Conservation (phyloP, 2,329 filamentous ascomycete species). For the Fusarium sp. region DNA sequence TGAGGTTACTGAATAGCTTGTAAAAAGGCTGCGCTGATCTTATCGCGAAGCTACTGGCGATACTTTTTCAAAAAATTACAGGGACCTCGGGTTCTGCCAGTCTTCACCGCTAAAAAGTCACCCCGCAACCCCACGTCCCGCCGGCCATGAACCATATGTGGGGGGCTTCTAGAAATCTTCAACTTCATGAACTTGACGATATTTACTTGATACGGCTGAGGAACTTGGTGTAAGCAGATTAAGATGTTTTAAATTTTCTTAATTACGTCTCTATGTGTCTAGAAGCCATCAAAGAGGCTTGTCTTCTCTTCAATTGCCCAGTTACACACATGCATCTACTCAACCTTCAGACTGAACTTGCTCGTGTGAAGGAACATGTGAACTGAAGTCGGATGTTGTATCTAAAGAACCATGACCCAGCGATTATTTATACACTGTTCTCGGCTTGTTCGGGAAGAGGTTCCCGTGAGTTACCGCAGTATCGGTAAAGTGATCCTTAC, state of each 20-base stretch:
- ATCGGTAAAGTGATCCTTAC: background rate
- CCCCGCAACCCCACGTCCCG: slow-evolving; percentile 32
- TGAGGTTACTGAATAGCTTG: slow-evolving; percentile 14
- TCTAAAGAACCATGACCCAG: background rate
- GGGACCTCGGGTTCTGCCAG: slow-evolving; percentile 32
- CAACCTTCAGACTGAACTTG: background rate
- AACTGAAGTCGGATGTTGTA: too few species aligned
- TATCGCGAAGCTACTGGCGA: slow-evolving; percentile 23
- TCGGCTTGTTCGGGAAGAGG: background rate
- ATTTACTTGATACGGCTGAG: background rate
- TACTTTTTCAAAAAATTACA: slow-evolving; percentile 32
- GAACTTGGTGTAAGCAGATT: background rate
- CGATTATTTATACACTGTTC: background rate
- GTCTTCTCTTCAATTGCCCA: background rate
- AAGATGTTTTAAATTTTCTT: background rate
- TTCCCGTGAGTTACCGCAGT: background rate
- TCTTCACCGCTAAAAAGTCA: slow-evolving; percentile 36
- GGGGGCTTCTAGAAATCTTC: background rate
- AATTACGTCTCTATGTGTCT: background rate
- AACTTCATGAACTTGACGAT: background rate
- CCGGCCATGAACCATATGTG: background rate
- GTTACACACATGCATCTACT: background rate
- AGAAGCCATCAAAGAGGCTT: too few species aligned
- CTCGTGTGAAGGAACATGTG: background rate
- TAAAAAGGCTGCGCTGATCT: slow-evolving; percentile 6